Conservation (phyloP, 1,284 basidiomycete genomes). For the Fomitopsis palustris region DNA sequence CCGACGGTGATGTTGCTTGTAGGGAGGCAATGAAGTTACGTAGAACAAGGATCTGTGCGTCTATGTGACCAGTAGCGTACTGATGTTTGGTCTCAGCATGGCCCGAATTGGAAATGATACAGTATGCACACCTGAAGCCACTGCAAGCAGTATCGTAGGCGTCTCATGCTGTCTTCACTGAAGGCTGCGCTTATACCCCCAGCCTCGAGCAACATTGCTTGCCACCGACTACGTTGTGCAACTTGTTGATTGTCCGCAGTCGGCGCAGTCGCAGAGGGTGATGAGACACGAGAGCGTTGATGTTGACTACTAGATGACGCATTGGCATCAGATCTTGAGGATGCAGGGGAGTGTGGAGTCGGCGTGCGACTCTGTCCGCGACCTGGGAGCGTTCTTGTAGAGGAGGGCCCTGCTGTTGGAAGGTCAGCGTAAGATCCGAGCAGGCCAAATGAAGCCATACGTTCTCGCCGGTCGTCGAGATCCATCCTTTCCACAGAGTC, state of each 20-base stretch:
- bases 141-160: constrained; percentile 82
- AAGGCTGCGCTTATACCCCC: constrained; percentile 87
- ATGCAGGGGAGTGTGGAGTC: constrained; percentile 21
- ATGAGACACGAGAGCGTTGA: background rate
- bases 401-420: background rate
- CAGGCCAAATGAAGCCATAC: background rate
- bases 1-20: constrained; percentile 40
- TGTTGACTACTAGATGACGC: background rate
- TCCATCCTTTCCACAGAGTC: constrained; percentile 6
- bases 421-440: background rate
- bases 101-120: background rate
- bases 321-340: background rate
- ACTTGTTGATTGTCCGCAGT: constrained; percentile 37
- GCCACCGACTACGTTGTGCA: constrained; percentile 74
- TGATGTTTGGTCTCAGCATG: constrained; percentile 25
- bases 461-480: background rate
- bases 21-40: constrained; percentile 78
- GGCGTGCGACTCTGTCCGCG: constrained; percentile 23
- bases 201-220: constrained; percentile 80
- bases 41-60: constrained; percentile 81
- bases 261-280: background rate
- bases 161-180: constrained; percentile 87
- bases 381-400: background rate
- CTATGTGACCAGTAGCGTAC: constrained; percentile 88
- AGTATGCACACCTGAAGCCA: constrained; percentile 72